These are phyloP conservation scores for Magnusiomyces tetraspermus DNA, from an alignment of 1,139 yeast species.

Conservation along the genomic window DNA sequence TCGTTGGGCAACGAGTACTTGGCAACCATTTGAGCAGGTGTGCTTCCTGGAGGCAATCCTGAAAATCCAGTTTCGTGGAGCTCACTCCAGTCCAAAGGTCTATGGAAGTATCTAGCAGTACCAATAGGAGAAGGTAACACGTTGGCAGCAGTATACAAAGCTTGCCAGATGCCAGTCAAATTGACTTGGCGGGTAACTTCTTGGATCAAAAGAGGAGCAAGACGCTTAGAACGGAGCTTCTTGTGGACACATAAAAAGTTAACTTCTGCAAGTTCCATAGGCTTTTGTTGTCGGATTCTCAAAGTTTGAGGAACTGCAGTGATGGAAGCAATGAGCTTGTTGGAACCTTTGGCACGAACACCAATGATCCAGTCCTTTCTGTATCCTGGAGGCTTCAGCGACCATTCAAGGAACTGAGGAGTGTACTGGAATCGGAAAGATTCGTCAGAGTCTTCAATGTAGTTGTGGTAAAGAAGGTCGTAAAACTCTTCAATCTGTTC, in stretches of 20 bases:
- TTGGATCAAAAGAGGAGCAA: conserved; percentile 87
- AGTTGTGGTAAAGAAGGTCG: conserved; percentile 71
- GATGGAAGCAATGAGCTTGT: conserved; percentile 81
- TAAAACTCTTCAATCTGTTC: conserved; percentile 65
- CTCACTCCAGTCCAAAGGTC: conserved; percentile 89
- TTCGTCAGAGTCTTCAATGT: conserved; percentile 90
- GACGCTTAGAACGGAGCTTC: conserved; percentile 81
- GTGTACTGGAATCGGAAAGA: conserved; percentile 86
- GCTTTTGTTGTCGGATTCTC: conserved; percentile 45
- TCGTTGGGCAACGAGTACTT: conserved; percentile 58
- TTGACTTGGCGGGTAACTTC: conserved; percentile 94
- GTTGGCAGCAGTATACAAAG: conserved; percentile 87
- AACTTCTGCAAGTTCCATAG: conserved; percentile 70
- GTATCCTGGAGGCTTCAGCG: conserved; percentile 92
- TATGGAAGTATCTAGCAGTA: conserved; percentile 86
- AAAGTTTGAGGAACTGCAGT: conserved; percentile 78
- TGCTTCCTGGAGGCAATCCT: conserved; percentile 64
- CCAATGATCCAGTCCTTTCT: conserved; percentile 84
- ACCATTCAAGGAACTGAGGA: conserved; percentile 82
- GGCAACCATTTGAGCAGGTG: conserved; percentile 77
- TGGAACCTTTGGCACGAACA: conserved; percentile 69
- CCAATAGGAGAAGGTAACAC: conserved; percentile 86
- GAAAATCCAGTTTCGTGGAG: conserved; percentile 80
- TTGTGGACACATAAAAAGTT: conserved; percentile 92
- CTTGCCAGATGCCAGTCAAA: conserved; percentile 82